A percentile compares a stretch with the other conserved stretches of the same genome.
phyloP scores from a whole-genome alignment of 2,329 filamentous ascomycete genomes.

The Arthrobotrys sphaeroides region DNA sequence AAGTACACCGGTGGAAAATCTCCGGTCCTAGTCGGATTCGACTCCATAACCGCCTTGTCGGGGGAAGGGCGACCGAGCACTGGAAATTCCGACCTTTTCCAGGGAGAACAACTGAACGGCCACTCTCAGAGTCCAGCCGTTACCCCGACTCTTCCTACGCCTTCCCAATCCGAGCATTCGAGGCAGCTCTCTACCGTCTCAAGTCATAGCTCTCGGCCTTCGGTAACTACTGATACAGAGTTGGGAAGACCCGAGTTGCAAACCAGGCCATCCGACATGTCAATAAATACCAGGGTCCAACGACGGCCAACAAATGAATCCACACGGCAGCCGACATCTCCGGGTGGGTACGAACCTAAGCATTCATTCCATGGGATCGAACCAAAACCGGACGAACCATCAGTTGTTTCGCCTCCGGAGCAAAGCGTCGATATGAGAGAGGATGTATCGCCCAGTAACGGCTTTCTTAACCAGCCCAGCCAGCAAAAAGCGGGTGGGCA shows the following conservation, averaged over 20 bases:
- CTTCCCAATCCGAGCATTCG: conserved; percentile 18
- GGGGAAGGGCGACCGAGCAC: conserved; percentile 45
- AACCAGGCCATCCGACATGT: conserved; percentile 16
- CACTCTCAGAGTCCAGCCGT: conserved; percentile 13
- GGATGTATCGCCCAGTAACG: neutral
- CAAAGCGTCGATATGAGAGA: neutral
- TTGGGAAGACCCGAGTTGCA: conserved; percentile 17
- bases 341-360: conserved; percentile 16
- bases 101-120: conserved; percentile 36
- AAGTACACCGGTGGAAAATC: conserved; percentile 91
- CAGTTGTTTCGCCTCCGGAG: neutral
- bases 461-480: conserved; percentile 2
- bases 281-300: conserved; percentile 23
- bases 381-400: neutral
- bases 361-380: neutral
- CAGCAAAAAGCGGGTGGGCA: conserved; percentile 15
- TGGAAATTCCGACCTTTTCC: conserved; percentile 38
- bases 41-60: conserved; percentile 61
- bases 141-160: conserved; percentile 21
- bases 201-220: conserved; percentile 23
- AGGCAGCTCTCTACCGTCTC: conserved; percentile 25
- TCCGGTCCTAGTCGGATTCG: conserved; percentile 84
- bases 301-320: conserved; percentile 49
- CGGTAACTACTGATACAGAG: conserved; percentile 33
- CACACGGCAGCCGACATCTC: conserved; percentile 10